These are phyloP conservation scores for Parastagonospora nodorum DNA, from an alignment of 2,329 filamentous ascomycete genomes.

Conservation along the genomic window DNA sequence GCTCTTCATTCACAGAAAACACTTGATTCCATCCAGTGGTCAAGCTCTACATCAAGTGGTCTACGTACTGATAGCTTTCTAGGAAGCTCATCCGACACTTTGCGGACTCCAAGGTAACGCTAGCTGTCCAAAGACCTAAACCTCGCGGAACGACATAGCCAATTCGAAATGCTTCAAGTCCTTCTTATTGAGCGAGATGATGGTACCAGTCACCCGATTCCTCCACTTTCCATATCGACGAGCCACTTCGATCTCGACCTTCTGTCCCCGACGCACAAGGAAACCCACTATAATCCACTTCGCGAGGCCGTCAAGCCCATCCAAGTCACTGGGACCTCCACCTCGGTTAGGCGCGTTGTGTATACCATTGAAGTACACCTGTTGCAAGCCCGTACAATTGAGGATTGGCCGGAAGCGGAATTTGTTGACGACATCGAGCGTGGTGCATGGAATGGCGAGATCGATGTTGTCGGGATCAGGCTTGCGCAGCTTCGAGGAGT, in stretches of 20 bases:
- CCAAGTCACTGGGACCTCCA: conserved; percentile 1
- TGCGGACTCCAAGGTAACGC: too few relatives aligned
- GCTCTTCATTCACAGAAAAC: too few relatives aligned
- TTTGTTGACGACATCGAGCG: neutral
- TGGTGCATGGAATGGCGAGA: neutral
- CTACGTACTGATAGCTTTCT: too few relatives aligned
- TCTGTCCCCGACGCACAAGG: neutral
- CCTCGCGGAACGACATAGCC: too few relatives aligned
- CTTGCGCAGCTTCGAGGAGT: neutral
- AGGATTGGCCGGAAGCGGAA: neutral
- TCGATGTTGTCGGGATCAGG: neutral
- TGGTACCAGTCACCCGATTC: neutral
- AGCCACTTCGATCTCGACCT: conserved; percentile 1
- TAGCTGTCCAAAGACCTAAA: too few relatives aligned
- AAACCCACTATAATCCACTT: conserved; percentile 11
- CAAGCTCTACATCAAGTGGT: too few relatives aligned
- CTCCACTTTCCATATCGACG: conserved; percentile 5
- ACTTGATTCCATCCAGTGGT: too few relatives aligned
- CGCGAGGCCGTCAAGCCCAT: conserved; percentile 1
- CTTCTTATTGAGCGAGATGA: neutral
- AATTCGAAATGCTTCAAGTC: neutral
- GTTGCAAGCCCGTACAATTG: neutral
- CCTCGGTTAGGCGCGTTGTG: neutral
- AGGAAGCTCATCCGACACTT: too few relatives aligned
- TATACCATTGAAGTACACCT: conserved; percentile 5